phyloP scores from a whole-genome alignment of 1,139 yeast species.

The Groenewaldozyma sp. region DNA sequence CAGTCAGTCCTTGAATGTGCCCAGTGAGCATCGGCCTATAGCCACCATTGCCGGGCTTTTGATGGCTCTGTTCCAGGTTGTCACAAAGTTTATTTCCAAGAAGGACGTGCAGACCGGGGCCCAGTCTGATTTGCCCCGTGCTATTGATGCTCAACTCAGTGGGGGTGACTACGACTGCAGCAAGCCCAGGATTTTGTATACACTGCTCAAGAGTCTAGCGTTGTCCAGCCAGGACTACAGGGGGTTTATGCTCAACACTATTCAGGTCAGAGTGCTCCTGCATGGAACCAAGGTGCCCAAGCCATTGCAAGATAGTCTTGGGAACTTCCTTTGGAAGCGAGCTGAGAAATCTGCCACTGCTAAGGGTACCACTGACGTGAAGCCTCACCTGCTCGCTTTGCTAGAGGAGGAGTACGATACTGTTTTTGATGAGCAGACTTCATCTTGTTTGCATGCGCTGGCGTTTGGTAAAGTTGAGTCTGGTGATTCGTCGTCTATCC shows the following conservation, averaged over 20 bases:
- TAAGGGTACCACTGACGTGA: background rate
- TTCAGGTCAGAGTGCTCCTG: constrained; percentile 22
- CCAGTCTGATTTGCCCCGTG: constrained; percentile 18
- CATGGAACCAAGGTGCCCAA: constrained; percentile 10
- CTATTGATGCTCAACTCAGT: constrained; percentile 32
- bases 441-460: background rate
- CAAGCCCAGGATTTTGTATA: constrained; percentile 20
- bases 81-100: background rate
- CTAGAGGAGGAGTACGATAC: constrained; percentile 7
- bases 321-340: constrained; percentile 18
- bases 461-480: constrained; percentile 15
- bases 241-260: constrained; percentile 26
- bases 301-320: constrained; percentile 7
- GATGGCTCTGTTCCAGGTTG: background rate
- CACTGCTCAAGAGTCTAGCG: constrained; percentile 23
- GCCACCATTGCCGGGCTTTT: constrained; percentile 2
- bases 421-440: constrained; percentile 10
- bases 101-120: constrained; percentile 3
- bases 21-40: constrained; percentile 5
- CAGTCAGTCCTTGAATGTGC: constrained; percentile 13
- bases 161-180: constrained; percentile 29
- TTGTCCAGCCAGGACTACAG: constrained; percentile 22
- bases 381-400: constrained; percentile 4
- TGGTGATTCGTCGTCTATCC: constrained; percentile 16
- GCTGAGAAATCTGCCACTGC: constrained; percentile 14